Evolutionary conservation across 768 basidiomycete species (phyloP), one percentile per base, ranked within the genome.

Genomic region (Mycena galopus): DNA sequence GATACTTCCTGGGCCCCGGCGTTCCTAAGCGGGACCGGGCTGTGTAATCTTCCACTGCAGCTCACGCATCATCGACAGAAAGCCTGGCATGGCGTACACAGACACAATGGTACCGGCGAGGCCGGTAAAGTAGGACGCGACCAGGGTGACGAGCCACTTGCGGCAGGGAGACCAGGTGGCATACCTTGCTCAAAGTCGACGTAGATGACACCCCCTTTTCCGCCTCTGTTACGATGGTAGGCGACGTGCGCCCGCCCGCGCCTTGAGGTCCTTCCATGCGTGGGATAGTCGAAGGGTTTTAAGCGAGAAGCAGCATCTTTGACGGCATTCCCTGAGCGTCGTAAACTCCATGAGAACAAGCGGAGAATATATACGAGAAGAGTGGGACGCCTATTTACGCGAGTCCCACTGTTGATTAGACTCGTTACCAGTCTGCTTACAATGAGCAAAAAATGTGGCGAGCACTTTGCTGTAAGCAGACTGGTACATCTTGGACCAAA

Each of bases 51-150:
- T n/a, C n/a, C 81, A 84, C 39, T 73, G 64, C 17, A 79, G 79
- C 74, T 68, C 85, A 64, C 44, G 79, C 25, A 78, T 81, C 89
- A 90, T 90, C 2, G 86, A 83, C 10, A 81, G 78, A 67, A 84
- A 80, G 12, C 89, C 90, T n/a, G n/a, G n/a, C 71, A 86, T 77
- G 19, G 82, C 81, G 75, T 85, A 89, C 44, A 58, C 58, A 21
- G 67, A 68, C n/a, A 44, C 67, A 25, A 58, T 68, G 42, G 67
- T 73, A 79, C 84, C 80, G 57, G 79, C 66, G 66, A 83, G 69
- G 56, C 73, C 77, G 37, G 84, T 82, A 64, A 82, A 79, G 17
- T 68, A 79, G 74, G 82, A 84, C 27, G 78, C 82, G 33, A 76
- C 79, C 27, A 82, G 58, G 0, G 84, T 84, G 50, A 85, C 81